A percentile compares a stretch with the other conserved stretches of the same genome.
These are phyloP conservation scores for Saccharomyces hybrid DNA, from an alignment of 1,139 yeast species.

Conservation along the genomic window DNA sequence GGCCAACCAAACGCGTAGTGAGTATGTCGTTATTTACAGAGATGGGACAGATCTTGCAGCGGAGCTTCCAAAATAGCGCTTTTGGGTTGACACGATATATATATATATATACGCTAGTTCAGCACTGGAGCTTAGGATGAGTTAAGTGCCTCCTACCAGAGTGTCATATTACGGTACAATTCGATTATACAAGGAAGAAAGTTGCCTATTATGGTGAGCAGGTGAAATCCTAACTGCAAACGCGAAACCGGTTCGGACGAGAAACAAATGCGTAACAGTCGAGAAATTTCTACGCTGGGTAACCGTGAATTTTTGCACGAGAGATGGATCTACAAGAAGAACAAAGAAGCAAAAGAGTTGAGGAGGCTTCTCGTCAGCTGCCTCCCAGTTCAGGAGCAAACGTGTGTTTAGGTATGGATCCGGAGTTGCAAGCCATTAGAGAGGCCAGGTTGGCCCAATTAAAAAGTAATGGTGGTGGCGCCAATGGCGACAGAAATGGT, in stretches of 20 bases:
- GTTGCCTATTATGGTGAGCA: neutral
- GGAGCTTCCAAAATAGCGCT: neutral
- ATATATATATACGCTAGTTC: neutral
- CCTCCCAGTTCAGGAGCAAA: neutral
- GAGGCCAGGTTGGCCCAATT: slow-evolving; percentile 82
- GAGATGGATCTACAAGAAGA: neutral
- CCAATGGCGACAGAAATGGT: slow-evolving; percentile 10
- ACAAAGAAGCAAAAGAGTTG: neutral
- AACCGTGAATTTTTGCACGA: neutral
- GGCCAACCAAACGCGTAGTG: neutral
- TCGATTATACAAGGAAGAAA: neutral
- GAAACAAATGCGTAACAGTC: neutral
- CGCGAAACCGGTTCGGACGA: neutral
- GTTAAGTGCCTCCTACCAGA: neutral
- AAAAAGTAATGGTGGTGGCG: slow-evolving; percentile 45
- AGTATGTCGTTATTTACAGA: neutral
- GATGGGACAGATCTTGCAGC: neutral
- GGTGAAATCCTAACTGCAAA: neutral
- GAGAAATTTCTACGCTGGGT: neutral
- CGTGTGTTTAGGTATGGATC: slow-evolving; percentile 37
- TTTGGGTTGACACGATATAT: neutral
- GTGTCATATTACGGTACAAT: neutral
- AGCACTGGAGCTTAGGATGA: no score
- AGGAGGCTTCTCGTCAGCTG: neutral
- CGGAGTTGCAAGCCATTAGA: slow-evolving; percentile 80